phyloP scores from a whole-genome alignment of 2,329 filamentous ascomycete genomes.

The Diaporthe capsici region DNA sequence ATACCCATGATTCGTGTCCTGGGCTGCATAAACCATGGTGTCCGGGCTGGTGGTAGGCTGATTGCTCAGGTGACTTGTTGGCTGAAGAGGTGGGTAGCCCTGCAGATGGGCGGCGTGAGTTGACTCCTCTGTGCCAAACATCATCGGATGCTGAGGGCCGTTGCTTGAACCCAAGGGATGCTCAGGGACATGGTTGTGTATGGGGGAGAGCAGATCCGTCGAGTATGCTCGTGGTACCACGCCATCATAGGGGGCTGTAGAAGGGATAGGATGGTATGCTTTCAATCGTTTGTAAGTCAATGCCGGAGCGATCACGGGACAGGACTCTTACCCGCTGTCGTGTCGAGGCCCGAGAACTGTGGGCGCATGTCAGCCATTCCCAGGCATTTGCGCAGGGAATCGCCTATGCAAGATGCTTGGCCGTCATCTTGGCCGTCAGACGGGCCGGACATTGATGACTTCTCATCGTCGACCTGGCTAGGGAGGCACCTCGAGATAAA shows the following conservation, averaged over 20 bases:
- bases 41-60: conserved; percentile 51
- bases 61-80: conserved; percentile 20
- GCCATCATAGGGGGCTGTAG: conserved; percentile 26
- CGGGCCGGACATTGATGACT: conserved; percentile 17
- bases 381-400: conserved; percentile 26
- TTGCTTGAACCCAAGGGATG: conserved; percentile 35
- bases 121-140: conserved; percentile 32
- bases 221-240: conserved; percentile 29
- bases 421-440: conserved; percentile 29
- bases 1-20: conserved; percentile 46
- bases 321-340: conserved; percentile 27
- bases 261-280: conserved; percentile 35
- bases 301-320: background rate
- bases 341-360: conserved; percentile 24
- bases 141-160: conserved; percentile 35
- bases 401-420: conserved; percentile 20
- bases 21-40: conserved; percentile 57
- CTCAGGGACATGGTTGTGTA: conserved; percentile 5
- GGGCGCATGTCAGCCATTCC: conserved; percentile 9
- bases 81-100: conserved; percentile 38
- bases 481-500: conserved; percentile 11
- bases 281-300: conserved; percentile 12
- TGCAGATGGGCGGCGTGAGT: conserved; percentile 39
- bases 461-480: conserved; percentile 27
- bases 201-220: conserved; percentile 33